These are phyloP conservation scores for Candida stauntonica DNA, from an alignment of 805 yeast species.

Conservation along the genomic window DNA sequence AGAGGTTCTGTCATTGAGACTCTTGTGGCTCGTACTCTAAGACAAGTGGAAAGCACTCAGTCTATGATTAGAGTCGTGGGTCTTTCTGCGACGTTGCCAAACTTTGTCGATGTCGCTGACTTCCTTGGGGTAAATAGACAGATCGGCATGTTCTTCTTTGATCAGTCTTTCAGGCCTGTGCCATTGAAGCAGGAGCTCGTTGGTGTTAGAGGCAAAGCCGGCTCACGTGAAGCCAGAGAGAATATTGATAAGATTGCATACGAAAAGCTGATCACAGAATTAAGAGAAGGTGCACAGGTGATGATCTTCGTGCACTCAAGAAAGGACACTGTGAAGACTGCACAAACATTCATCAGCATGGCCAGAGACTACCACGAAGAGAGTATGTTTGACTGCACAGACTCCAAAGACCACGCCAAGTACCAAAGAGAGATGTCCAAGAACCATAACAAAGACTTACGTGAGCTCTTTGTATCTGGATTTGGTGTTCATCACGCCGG, in stretches of 20 bases:
- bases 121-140: conserved; percentile 87
- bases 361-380: conserved; percentile 59
- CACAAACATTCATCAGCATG: conserved; percentile 63
- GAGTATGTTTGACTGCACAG: conserved; percentile 54
- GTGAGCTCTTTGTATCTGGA: conserved; percentile 75
- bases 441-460: conserved; percentile 71
- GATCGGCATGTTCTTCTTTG: conserved; percentile 92
- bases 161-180: conserved; percentile 88
- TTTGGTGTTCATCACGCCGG: conserved; percentile 98
- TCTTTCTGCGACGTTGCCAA: conserved; percentile 89
- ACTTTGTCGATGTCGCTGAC: conserved; percentile 89
- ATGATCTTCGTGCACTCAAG: conserved; percentile 97
- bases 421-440: conserved; percentile 63
- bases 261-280: conserved; percentile 65
- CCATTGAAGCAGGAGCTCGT: conserved; percentile 84
- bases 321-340: conserved; percentile 85
- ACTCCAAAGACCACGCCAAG: conserved; percentile 36
- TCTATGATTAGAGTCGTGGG: conserved; percentile 93
- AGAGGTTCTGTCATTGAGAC: conserved; percentile 98
- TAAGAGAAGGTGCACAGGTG: conserved; percentile 74
- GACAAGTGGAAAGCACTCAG: conserved; percentile 94
- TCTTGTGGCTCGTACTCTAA: conserved; percentile 84
- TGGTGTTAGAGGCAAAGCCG: conserved; percentile 86
- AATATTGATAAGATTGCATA: conserved; percentile 74
- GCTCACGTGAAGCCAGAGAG: conserved; percentile 62